phyloP scores from a whole-genome alignment of 75 land plant species.

The Picea sitchensis region DNA sequence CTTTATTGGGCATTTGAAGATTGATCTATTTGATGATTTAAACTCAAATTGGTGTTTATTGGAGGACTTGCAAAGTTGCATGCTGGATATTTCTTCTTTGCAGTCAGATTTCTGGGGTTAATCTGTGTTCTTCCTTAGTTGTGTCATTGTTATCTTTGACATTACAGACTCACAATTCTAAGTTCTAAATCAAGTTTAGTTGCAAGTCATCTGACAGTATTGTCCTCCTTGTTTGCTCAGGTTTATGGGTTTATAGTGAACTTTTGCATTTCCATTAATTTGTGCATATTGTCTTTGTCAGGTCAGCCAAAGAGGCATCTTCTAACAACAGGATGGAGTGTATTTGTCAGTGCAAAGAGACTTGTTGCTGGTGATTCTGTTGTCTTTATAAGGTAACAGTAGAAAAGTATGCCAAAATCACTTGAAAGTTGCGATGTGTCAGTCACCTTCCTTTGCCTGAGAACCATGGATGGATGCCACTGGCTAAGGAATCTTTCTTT shows the following conservation, averaged over 20 bases:
- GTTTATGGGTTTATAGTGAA: not conserved
- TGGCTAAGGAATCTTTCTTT: not conserved
- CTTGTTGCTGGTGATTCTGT: conserved; percentile 85
- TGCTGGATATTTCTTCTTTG: too few species aligned
- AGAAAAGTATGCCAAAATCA: not conserved
- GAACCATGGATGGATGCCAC: not conserved
- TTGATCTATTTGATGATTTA: too few species aligned
- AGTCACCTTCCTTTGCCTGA: not conserved
- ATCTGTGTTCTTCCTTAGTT: not conserved
- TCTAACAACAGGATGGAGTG: conserved; percentile 87
- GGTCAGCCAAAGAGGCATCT: conserved; percentile 89
- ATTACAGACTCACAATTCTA: too few species aligned
- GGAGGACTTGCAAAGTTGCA: too few species aligned
- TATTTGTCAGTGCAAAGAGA: conserved; percentile 86
- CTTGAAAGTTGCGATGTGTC: not conserved
- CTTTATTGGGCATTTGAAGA: too few species aligned
- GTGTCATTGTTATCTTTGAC: too few species aligned
- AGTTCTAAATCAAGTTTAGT: too few species aligned
- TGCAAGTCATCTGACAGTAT: too few species aligned
- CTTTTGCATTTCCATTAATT: not conserved
- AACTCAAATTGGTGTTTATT: too few species aligned
- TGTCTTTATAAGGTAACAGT: conserved; percentile 63
- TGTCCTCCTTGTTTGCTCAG: not conserved
- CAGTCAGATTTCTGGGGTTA: not conserved
- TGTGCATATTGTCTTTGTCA: conserved; percentile 16